phyloP scores from a whole-genome alignment of 192 early-diverging fungal species.

The Rhizoclosmatium sp. region DNA sequence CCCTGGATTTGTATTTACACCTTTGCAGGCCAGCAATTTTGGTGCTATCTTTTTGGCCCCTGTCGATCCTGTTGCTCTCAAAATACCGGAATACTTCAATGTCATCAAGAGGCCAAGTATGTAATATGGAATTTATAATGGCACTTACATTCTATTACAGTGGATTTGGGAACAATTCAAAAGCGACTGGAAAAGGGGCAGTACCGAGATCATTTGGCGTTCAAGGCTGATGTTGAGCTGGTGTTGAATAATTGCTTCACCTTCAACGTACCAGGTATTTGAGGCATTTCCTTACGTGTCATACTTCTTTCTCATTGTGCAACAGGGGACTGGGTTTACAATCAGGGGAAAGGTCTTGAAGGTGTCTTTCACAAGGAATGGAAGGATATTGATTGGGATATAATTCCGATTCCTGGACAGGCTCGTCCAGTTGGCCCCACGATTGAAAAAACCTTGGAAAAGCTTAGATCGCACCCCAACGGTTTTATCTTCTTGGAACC shows the following conservation, averaged over 20 bases:
- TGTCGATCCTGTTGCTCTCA: constrained; percentile 82
- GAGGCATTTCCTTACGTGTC: not conserved
- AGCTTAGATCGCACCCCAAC: constrained; percentile 38
- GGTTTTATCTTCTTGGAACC: constrained; percentile 57
- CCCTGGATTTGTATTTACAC: not conserved
- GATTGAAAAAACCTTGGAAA: constrained; percentile 34
- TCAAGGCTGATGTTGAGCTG: constrained; percentile 71
- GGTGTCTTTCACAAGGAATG: constrained; percentile 45
- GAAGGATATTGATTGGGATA: constrained; percentile 35
- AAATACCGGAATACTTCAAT: constrained; percentile 84
- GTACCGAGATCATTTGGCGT: constrained; percentile 61
- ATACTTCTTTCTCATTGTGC: not conserved
- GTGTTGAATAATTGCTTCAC: constrained; percentile 76
- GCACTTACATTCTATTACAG: constrained; percentile 21
- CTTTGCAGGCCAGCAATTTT: constrained; percentile 10
- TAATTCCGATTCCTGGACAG: not conserved
- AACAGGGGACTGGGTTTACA: constrained; percentile 49
- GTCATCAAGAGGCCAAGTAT: constrained; percentile 78
- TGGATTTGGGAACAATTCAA: constrained; percentile 79
- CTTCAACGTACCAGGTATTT: constrained; percentile 70
- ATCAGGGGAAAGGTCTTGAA: constrained; percentile 43
- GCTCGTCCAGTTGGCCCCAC: constrained; percentile 9
- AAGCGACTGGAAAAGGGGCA: constrained; percentile 55
- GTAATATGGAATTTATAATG: not conserved
- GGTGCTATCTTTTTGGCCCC: constrained; percentile 59